Evolutionary conservation across 1,284 basidiomycete species (phyloP).

Genomic region (Paramarasmius palmivorus): DNA sequence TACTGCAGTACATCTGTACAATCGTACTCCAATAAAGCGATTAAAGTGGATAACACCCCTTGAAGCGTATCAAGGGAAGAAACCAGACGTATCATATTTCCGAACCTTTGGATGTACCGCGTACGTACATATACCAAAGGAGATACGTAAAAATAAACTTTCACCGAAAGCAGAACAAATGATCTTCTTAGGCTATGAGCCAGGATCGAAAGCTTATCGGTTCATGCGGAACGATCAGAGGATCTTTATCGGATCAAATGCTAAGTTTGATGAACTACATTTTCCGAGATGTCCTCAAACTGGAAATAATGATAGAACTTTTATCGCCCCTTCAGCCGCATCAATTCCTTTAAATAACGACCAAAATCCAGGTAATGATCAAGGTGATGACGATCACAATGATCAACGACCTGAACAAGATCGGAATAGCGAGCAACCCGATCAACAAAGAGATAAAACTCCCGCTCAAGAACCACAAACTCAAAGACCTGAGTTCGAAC

Average conservation of each 20-base stretch:
- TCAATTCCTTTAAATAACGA: neutral
- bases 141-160: neutral
- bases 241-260: neutral
- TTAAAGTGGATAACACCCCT: neutral
- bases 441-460: neutral
- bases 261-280: neutral
- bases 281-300: neutral
- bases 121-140: neutral
- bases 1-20: neutral
- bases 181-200: neutral
- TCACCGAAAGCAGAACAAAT: neutral
- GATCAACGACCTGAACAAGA: no score
- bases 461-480: neutral
- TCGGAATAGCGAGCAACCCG: neutral
- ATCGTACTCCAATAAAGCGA: neutral
- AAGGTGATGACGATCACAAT: neutral
- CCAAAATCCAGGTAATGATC: no score
- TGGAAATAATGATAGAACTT: neutral
- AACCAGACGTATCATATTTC: neutral
- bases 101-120: neutral
- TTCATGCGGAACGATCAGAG: neutral
- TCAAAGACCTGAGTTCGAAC: no score
- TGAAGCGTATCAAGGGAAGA: neutral
- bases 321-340: neutral
- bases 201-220: neutral